phyloP scores from a whole-genome alignment of 495 filamentous ascomycete genomes.

The Parathielavia appendiculata region DNA sequence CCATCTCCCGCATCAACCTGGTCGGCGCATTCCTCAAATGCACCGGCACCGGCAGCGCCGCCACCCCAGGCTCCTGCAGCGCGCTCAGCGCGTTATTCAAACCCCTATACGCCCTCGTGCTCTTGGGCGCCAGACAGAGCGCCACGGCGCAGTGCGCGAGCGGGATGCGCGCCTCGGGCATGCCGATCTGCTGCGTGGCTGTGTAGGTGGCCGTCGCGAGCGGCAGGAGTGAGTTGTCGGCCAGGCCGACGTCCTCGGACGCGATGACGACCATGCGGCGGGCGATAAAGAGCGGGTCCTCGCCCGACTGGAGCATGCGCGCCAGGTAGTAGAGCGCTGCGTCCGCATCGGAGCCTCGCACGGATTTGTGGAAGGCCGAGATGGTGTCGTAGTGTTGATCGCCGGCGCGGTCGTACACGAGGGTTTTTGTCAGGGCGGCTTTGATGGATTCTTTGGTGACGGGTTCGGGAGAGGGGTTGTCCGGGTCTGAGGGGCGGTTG shows the following conservation, averaged over 20 bases:
- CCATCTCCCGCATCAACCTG: constrained; percentile 84
- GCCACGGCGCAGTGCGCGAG: constrained; percentile 83
- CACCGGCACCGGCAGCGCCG: constrained; percentile 71
- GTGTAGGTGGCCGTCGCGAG: constrained; percentile 80
- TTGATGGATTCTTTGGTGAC: constrained; percentile 67
- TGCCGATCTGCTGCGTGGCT: constrained; percentile 82
- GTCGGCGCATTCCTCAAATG: constrained; percentile 92
- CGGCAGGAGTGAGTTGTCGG: constrained; percentile 77
- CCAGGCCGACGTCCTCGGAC: constrained; percentile 86
- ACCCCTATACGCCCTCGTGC: constrained; percentile 76
- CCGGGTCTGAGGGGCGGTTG: constrained; percentile 21
- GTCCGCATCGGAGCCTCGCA: constrained; percentile 81
- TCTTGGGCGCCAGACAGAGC: constrained; percentile 76
- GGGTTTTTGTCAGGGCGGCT: constrained; percentile 72
- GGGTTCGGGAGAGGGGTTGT: constrained; percentile 19
- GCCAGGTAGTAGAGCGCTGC: constrained; percentile 89
- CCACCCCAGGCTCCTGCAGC: constrained; percentile 71
- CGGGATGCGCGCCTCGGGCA: constrained; percentile 92
- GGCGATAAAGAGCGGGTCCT: constrained; percentile 90
- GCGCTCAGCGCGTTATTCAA: constrained; percentile 73
- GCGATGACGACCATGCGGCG: constrained; percentile 87
- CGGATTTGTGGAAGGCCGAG: constrained; percentile 92
- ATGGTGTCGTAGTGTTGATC: constrained; percentile 97
- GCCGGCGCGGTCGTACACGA: constrained; percentile 90
- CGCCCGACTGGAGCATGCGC: constrained; percentile 93